Evolutionary conservation across 31 red algal species (phyloP).

Genomic region (Porphyra umbilicalis): DNA sequence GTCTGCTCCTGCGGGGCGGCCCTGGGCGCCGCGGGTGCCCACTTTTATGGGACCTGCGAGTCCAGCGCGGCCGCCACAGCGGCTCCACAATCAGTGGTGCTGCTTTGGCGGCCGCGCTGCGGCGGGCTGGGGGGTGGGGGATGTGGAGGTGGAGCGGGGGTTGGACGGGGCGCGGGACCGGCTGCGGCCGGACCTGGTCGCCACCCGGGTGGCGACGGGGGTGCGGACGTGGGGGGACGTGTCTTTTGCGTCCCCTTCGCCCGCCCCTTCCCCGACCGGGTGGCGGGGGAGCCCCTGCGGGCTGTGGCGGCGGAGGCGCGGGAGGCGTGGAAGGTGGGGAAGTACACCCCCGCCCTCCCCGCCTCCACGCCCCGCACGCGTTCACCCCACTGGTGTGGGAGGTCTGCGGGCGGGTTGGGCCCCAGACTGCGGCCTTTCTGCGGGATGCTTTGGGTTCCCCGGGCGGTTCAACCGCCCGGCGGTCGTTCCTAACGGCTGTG

Average conservation of each 20-base stretch:
- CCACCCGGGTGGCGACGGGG: background rate
- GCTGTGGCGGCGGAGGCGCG: background rate
- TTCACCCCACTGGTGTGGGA: background rate
- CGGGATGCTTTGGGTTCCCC: background rate
- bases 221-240: background rate
- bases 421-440: background rate
- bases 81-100: background rate
- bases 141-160: background rate
- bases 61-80: background rate
- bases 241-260: background rate
- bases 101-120: background rate
- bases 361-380: background rate
- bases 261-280: background rate
- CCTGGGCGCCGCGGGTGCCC: too few relatives aligned
- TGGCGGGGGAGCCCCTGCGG: background rate
- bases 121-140: background rate
- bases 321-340: background rate
- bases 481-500: background rate
- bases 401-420: background rate
- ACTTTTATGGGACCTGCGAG: background rate
- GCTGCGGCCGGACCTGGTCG: background rate
- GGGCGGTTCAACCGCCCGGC: background rate
- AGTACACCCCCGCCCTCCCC: background rate
- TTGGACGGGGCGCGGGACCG: background rate
- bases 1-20: background rate